Evolutionary conservation across 2,329 filamentous ascomycete genomes (phyloP).

Genomic region (Fusarium clavum): DNA sequence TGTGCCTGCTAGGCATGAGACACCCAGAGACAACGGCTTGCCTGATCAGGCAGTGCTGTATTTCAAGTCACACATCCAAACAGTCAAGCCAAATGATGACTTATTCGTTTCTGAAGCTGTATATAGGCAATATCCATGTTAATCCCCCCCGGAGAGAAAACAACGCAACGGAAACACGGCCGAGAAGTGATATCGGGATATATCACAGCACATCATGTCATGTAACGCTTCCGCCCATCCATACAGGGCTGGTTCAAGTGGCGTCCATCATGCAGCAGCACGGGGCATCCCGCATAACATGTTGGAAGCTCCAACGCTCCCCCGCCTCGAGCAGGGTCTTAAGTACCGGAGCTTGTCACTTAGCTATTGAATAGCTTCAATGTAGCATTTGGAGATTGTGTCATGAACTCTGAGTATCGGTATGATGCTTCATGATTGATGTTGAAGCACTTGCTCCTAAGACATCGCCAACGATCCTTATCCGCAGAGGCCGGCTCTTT

Average conservation of each 20-base stretch:
- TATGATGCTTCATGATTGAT: background rate
- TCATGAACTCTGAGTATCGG: background rate
- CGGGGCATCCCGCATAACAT: slow-evolving; percentile 41
- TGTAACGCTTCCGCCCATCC: slow-evolving; percentile 19
- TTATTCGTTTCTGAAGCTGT: slow-evolving; percentile 10
- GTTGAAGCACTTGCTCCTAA: slow-evolving; percentile 11
- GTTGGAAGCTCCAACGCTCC: slow-evolving; percentile 27
- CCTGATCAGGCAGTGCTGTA: slow-evolving; percentile 20
- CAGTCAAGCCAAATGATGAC: background rate
- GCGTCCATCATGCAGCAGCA: slow-evolving; percentile 41
- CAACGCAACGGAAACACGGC: slow-evolving; percentile 23
- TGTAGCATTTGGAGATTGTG: background rate
- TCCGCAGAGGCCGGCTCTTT: slow-evolving; percentile 20
- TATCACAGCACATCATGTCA: slow-evolving; percentile 26
- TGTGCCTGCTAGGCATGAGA: slow-evolving; percentile 14
- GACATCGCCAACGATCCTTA: slow-evolving; percentile 2
- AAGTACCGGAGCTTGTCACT: slow-evolving; percentile 12
- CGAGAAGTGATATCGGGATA: slow-evolving; percentile 20
- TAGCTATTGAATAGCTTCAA: slow-evolving; percentile 7
- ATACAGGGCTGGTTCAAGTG: slow-evolving; percentile 26
- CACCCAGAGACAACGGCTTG: slow-evolving; percentile 22
- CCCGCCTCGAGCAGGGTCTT: slow-evolving; percentile 30
- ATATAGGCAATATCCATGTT: slow-evolving; percentile 3
- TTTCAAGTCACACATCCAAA: slow-evolving; percentile 8
- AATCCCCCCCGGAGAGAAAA: slow-evolving; percentile 22